Conservation (phyloP, 1,284 basidiomycete species). For the Ceratobasidium theobromae region DNA sequence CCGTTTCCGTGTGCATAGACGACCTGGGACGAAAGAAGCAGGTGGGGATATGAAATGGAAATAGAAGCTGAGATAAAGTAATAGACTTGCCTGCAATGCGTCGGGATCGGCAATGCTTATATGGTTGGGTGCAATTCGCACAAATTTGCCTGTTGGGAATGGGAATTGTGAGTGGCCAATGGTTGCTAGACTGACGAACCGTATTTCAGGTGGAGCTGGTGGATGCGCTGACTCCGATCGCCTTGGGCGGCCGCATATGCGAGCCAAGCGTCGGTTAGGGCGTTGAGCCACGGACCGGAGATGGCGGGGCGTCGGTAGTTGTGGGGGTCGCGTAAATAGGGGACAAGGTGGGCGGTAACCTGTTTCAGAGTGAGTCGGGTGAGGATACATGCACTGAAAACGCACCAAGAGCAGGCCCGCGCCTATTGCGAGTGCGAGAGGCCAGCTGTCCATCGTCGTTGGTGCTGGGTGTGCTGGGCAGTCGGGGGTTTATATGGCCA, state of each 20-base stretch:
- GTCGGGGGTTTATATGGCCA: not conserved
- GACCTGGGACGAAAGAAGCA: not conserved
- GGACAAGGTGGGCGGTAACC: slow-evolving; percentile 50
- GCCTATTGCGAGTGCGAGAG: no score
- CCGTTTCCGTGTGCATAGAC: slow-evolving; percentile 72
- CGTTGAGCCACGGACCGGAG: slow-evolving; percentile 76
- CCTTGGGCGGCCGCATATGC: slow-evolving; percentile 65
- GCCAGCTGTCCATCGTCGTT: no score
- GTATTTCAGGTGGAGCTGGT: slow-evolving; percentile 73
- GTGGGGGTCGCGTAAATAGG: slow-evolving; percentile 62
- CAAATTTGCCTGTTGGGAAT: slow-evolving; percentile 69
- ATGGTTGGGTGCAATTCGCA: slow-evolving; percentile 88
- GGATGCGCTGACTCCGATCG: slow-evolving; percentile 74
- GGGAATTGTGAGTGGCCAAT: no score
- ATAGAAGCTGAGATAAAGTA: no score
- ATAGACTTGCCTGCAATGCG: slow-evolving; percentile 62
- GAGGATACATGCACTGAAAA: not conserved
- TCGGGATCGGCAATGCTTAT: slow-evolving; percentile 79
- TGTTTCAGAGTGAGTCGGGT: not conserved
- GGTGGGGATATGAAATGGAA: not conserved
- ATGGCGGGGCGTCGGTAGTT: slow-evolving; percentile 53
- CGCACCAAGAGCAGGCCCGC: no score
- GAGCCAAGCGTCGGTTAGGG: slow-evolving; percentile 78
- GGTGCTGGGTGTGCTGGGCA: no score
- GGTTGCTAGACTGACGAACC: no score